Evolutionary conservation across 2,329 filamentous ascomycete genomes (phyloP), one percentile per base, ranked within the genome.

Genomic region (Lasiodiplodia citricola): DNA sequence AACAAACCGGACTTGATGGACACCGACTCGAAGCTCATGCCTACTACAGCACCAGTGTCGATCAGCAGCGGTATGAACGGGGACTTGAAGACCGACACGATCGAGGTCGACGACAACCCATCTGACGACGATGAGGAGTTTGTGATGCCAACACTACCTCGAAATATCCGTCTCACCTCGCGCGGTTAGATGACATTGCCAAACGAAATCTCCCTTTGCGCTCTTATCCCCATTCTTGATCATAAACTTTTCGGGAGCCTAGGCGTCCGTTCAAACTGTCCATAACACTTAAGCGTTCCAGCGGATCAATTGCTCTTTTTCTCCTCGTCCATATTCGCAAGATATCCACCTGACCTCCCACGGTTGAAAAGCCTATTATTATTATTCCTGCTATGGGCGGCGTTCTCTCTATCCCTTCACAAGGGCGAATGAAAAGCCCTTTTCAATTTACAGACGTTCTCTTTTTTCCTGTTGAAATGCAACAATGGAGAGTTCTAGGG

Each of bases 121-220:
- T 75, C 77, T 14, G 74, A 76, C 4, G 76, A 76, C 2, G 76
- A 78, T 35, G 75, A 79, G 14, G 76, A 79, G 13, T 79, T 79
- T 54, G 73, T 76, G n/a, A 75, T 80, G 74, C 77, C 78, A 13
- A 77, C 78, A n/a, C 16, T 68, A 23, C 57, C 66, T 5, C 65
- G 41, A 10, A 54, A 58, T 28, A 72, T 80, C 21, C 75, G 78
- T 38, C 69, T 80, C 51, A 80, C 77, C 11, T 79, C 78, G 5
- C 66, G 44, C 11, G 60, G 60, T 25, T 64, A 52, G n/a, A 31
- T 16, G 23, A 3, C 4, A n/a, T 11, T 41, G 23, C 6, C 25
- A 23, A 52, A 38, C 2, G 41, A 18, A 47, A 47, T 0, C 44
- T 47, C 21, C 44, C 7, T 6, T 10, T 47, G 25, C 51, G 28